phyloP scores from a whole-genome alignment of 2,329 filamentous ascomycete species.

The Aspergillus viridinutans region DNA sequence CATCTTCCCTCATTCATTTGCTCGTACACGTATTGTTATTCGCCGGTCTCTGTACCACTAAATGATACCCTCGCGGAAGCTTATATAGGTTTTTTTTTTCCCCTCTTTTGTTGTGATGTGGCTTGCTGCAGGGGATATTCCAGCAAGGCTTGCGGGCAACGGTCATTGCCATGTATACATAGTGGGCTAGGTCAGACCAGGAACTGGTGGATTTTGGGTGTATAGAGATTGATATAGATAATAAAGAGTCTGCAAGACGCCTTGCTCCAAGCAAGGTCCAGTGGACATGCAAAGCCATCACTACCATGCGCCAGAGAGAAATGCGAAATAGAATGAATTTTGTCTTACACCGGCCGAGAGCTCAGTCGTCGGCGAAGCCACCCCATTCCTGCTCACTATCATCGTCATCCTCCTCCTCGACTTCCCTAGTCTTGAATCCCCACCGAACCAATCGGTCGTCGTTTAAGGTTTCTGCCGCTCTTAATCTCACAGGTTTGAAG shows the following conservation, averaged over 20 bases:
- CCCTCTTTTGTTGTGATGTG: constrained; percentile 2
- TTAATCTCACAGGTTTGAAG: constrained; percentile 67
- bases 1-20: constrained; percentile 1
- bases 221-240: neutral
- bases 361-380: constrained; percentile 57
- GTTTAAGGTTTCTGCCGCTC: constrained; percentile 64
- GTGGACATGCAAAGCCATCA: neutral
- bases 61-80: constrained; percentile 32
- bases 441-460: constrained; percentile 72
- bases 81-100: constrained; percentile 13
- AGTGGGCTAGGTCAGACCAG: neutral
- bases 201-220: neutral
- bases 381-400: constrained; percentile 60
- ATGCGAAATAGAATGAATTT: constrained; percentile 6
- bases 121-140: neutral
- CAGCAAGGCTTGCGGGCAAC: neutral
- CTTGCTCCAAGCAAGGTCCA: neutral
- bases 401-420: constrained; percentile 35
- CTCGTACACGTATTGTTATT: constrained; percentile 9
- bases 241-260: neutral
- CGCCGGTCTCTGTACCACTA: constrained; percentile 19
- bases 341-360: neutral
- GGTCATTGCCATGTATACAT: neutral
- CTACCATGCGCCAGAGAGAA: constrained; percentile 7
- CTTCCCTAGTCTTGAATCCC: constrained; percentile 38